Base-by-base conservation (phyloP, 208 protist species). In the Leishmania amazonensis region DNA sequence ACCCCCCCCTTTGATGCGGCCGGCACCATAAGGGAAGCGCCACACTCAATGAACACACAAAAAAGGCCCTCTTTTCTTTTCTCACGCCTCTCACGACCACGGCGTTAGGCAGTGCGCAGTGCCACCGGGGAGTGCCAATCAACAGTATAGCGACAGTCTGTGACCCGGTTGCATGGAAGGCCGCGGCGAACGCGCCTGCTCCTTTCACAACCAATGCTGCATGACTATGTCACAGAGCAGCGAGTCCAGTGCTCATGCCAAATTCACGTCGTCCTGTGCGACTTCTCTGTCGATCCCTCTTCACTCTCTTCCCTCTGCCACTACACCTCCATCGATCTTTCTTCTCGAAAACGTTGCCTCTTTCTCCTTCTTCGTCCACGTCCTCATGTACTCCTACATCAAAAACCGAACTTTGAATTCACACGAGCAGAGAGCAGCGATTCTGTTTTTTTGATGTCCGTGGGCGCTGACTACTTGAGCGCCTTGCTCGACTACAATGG, bases 401-500 rank as follows among this genome's bases (percentile, higher is more conserved):
- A 21, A 35, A 35, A 2, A 45, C 38, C 19, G 42, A 28, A 5
- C 9, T 51, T 35, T n/a, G 13, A 28, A 54, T 74, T 45, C 11
- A 35, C 70, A 53, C 28, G 28, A 35, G 45, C 17, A 74, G 45
- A 74, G 24, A 19, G 70, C 28, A 24, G 58, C 19, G 15, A 28
- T 24, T 40, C 62, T 62, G 31, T 38, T 15, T 53, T 35, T n/a
- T 42, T 19, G 1, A 64, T 51, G 49, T 40, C 45, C 51, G 19
- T 76, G 75, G 58, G 47, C 67, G 21, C 8, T 1, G 62, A 35
- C 53, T 47, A 42, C 38, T 54, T 81, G 5, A n/a, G 40, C 57
- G n/a, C 51, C 7, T 54, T 85, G 40, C 57, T 49, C 3, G 11
- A 40, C 8, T 31, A 49, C 13, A 85, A 85, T 49, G n/a, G 2